Base-by-base conservation (phyloP, 352 stramenopile species). In the Blastocystis hominis region DNA sequence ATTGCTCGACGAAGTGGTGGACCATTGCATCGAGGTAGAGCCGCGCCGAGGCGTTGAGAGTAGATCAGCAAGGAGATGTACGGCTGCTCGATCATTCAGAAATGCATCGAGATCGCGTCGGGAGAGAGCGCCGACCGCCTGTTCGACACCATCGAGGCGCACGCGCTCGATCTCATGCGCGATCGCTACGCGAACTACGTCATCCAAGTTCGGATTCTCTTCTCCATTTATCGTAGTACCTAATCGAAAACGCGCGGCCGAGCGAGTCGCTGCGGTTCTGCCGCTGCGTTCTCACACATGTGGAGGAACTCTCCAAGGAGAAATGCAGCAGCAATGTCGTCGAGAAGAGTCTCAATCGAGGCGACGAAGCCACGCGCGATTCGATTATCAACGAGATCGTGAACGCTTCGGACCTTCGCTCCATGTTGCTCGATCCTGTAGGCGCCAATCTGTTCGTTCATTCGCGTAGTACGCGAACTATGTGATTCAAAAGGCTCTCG, bases 311-410 rank as follows among this genome's bases (percentile, higher is more conserved):
- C 3, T 97, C 95, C 63, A 94, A 97, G 84, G 96, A 99, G 89
- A 99, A 99, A 89, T 99, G 98, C 88, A 97, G 93, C 80, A 98
- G 94, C 62, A 98, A 99, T 89, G 96, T 98, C 38, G 97, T 99
- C 89, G 96, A 99, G 88, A 98, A 98, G 90, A 98, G 95, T 80
- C 91, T 98, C 34, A 94, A 98, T 90, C 94, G 97, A 86, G 96
- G 94, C 0, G 92, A 91, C 2, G 91, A 94, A 80, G 80, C 89
- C 55, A 88, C 94, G 9, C 91, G 92, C 17, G 91, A 94, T 70
- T 87, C 89, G 42, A 94, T 95, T 80, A 89, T 96, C 50, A 86
- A 93, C 10, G 93, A 96, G 88, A 88, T 95, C 5, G 13, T 84
- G 30, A 47, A 66, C 13, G 59, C 53, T 66, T 24, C 20, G 10